Base-by-base conservation (phyloP, 495 filamentous ascomycete genomes). In the Tetracladium setigerum region DNA sequence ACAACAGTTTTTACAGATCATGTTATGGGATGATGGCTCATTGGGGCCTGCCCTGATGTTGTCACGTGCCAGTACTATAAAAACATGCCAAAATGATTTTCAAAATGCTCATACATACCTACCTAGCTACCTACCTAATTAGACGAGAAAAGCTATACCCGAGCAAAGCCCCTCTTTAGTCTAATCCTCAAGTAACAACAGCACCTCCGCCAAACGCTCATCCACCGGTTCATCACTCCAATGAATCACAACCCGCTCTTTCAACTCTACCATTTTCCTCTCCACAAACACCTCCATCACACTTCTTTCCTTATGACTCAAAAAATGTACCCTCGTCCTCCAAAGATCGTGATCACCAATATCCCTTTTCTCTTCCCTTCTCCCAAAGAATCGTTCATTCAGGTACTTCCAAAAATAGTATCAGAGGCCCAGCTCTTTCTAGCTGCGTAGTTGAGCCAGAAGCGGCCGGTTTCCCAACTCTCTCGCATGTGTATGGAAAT, bases 391-490 rank as follows among this genome's bases (percentile, higher is more conserved):
- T 22, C 40, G 24, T 36, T 50, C 38, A 37, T 50, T 44, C 35
- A 55, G 16, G 30, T 46, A 50, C 22, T 38, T 53, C 45, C 45
- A 53, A 30, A 32, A 53, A 53, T 39, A 14, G 39, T 36, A 40
- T 61, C 62, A 46, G 62, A 61, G 22, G 53, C 60, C 48, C 52
- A 61, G 41, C 58, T 59, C 19, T 47, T 51, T 15, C 58, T 44
- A 8, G 58, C 55, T 10, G 57, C 60, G 27, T 60, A 57, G 36
- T 50, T 61, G 46, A 64, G 40, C 62, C 55, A 60, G 52, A 61
- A 65, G 5, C 47, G 49, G 30, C 50, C 48, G 3, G 44, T 54
- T 44, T 61, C 46, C 63, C 62, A 66, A 41, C 62, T 62, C 30
- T 62, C 51, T 30, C 54, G 41, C 60, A 62, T 62, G 17, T 55